Base-by-base conservation (phyloP, 208 protist genomes). In the Herpetomonas muscarum region DNA sequence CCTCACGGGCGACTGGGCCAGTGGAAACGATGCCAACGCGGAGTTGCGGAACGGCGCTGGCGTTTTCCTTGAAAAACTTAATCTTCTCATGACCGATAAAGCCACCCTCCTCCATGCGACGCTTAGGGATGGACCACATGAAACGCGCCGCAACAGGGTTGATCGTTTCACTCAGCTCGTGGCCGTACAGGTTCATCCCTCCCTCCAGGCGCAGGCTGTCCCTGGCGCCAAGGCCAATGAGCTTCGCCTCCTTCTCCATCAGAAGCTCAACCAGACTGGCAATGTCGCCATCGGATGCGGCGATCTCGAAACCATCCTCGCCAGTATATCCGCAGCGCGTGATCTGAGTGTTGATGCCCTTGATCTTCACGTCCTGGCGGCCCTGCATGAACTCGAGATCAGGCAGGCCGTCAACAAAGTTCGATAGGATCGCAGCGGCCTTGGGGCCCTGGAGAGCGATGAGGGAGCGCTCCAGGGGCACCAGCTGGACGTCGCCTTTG, bases 271-370 rank as follows among this genome's bases (percentile, higher is more conserved):
- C 76, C 7, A 98, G 53, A 15, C 63, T 24, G 13, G 53, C 36
- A 26, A 62, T 79, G 13, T 95, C 44, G 21, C 69, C 64, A 28
- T 72, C 46, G 9, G 28, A 34, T n/a, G 85, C 81, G 0, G 77
- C 63, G 29, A 99, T 97, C 74, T 99, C 98, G 66, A 99, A 99
- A 30, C 98, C 98, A 74, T 99, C 98, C 75, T 99, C 98, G 49
- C 98, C 98, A 9, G 98, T 99, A 81, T 99, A 99, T 30, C 98
- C 95, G 77, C 87, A 98, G 51, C 97, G 83, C 1, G 90, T 87
- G 19, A 98, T 53, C 31, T 70, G 67, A 49, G 76, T 31, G 21
- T 63, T 21, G 49, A 92, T 66, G 17, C 77, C 77, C 22, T 78
- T 67, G 22, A 94, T 54, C 12, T 41, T 46, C 46, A 83, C 68